Evolutionary conservation across 1,284 basidiomycete genomes (phyloP).

Genomic region (Ustanciosporium gigantosporum): DNA sequence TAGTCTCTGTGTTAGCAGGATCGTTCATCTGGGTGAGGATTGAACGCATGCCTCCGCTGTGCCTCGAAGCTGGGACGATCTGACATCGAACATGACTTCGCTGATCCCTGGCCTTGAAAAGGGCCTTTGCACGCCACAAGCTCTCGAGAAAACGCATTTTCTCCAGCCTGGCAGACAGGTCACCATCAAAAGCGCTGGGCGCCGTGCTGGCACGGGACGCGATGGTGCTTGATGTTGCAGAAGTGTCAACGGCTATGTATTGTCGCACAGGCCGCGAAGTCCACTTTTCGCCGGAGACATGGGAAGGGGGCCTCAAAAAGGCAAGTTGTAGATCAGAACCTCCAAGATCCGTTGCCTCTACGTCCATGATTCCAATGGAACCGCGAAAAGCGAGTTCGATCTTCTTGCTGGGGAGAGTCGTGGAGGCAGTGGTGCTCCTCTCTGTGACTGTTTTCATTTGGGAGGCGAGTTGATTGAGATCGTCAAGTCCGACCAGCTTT

Average conservation of each 20-base stretch:
- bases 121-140: conserved; percentile 55
- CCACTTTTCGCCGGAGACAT: conserved; percentile 48
- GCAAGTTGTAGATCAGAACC: conserved; percentile 76
- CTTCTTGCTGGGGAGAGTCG: conserved; percentile 66
- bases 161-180: conserved; percentile 40
- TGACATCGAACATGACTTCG: conserved; percentile 43
- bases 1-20: neutral
- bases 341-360: conserved; percentile 67
- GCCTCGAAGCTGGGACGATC: conserved; percentile 22
- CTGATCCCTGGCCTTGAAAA: conserved; percentile 40
- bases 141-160: conserved; percentile 58
- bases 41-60: too few species aligned
- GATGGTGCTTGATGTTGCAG: conserved; percentile 2
- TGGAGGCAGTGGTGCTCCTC: conserved; percentile 59
- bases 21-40: too few species aligned
- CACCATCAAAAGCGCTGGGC: conserved; percentile 10
- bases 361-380: conserved; percentile 78
- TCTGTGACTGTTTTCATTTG: conserved; percentile 56
- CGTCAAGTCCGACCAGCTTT: conserved; percentile 79
- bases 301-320: conserved; percentile 25
- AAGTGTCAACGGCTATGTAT: conserved; percentile 38
- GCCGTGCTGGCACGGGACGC: conserved; percentile 7
- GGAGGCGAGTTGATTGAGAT: conserved; percentile 72
- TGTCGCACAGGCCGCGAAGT: conserved; percentile 38
- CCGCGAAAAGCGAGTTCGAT: conserved; percentile 84